phyloP scores from a whole-genome alignment of 2,329 filamentous ascomycete genomes.

The Periconia sp. region DNA sequence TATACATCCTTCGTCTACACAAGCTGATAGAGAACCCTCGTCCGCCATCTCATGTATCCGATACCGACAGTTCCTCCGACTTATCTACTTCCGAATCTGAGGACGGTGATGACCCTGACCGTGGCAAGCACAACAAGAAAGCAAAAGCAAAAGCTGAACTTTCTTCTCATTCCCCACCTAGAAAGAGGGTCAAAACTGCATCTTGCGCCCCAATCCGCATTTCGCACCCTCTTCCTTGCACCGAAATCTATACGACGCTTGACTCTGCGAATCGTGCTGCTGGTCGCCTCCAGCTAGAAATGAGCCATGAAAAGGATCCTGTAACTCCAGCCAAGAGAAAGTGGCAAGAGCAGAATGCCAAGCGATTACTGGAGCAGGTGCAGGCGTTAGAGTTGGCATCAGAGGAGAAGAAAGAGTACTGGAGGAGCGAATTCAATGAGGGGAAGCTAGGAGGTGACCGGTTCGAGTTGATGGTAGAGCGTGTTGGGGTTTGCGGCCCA shows the following conservation, averaged over 20 bases:
- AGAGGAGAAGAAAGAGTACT: slow-evolving; percentile 22
- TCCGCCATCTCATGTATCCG: background rate
- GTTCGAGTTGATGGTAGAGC: slow-evolving; percentile 32
- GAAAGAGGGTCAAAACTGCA: background rate
- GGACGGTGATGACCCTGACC: background rate
- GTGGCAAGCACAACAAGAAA: slow-evolving; percentile 7
- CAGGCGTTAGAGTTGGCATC: slow-evolving; percentile 12
- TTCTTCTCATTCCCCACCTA: too few species aligned
- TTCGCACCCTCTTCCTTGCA: slow-evolving; percentile 14
- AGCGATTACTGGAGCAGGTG: background rate
- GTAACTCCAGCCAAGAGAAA: slow-evolving; percentile 3
- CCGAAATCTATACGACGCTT: slow-evolving; percentile 30
- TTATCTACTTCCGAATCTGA: slow-evolving; percentile 4
- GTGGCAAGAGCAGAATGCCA: slow-evolving; percentile 24
- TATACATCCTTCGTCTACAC: slow-evolving; percentile 30
- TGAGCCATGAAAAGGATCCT: slow-evolving; percentile 25
- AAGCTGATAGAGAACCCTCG: slow-evolving; percentile 15
- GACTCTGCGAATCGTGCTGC: slow-evolving; percentile 34
- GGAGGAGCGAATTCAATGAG: slow-evolving; percentile 31
- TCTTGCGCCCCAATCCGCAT: too few species aligned
- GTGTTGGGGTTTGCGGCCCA: slow-evolving; percentile 28
- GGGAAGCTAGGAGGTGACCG: slow-evolving; percentile 20
- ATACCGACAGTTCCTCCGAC: background rate
- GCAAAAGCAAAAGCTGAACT: background rate
- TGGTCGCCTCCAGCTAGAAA: slow-evolving; percentile 26